Conservation (phyloP, 805 yeast species). For the Kodamaea leandrae region DNA sequence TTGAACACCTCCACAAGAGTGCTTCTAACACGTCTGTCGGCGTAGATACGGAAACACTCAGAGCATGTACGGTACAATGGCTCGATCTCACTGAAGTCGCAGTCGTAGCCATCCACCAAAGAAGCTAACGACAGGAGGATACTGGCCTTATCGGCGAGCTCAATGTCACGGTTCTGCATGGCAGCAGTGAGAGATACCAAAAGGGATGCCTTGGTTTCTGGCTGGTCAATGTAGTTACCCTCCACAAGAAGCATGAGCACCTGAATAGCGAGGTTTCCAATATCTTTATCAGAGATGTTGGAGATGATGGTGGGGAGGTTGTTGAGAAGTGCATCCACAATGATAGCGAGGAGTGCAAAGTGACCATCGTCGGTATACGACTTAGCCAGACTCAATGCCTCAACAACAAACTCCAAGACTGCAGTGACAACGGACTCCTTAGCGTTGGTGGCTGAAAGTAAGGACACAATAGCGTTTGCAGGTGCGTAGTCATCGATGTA, state of each 20-base stretch:
- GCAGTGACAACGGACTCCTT: conserved; percentile 62
- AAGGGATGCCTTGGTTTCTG: conserved; percentile 50
- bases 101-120: conserved; percentile 52
- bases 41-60: conserved; percentile 54
- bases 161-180: conserved; percentile 52
- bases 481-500: conserved; percentile 56
- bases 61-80: conserved; percentile 51
- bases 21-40: conserved; percentile 60
- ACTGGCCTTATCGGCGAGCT: conserved; percentile 50
- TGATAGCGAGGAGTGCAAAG: conserved; percentile 48
- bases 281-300: conserved; percentile 39
- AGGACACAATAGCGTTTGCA: conserved; percentile 50
- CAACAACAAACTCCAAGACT: conserved; percentile 54
- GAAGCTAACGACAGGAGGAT: conserved; percentile 56
- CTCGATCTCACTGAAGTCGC: conserved; percentile 50
- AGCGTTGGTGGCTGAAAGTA: conserved; percentile 53
- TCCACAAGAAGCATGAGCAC: conserved; percentile 52
- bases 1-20: conserved; percentile 58
- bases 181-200: conserved; percentile 58
- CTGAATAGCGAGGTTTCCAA: conserved; percentile 52
- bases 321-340: conserved; percentile 56
- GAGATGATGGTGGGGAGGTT: conserved; percentile 51
- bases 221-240: conserved; percentile 55
- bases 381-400: conserved; percentile 43
- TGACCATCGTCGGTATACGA: conserved; percentile 34